Percentiles rank a stretch among this genome's conserved stretches.
These are phyloP conservation scores for Arabidopsis suecica DNA, from an alignment of 345 rosid species.

Conservation along the genomic window DNA sequence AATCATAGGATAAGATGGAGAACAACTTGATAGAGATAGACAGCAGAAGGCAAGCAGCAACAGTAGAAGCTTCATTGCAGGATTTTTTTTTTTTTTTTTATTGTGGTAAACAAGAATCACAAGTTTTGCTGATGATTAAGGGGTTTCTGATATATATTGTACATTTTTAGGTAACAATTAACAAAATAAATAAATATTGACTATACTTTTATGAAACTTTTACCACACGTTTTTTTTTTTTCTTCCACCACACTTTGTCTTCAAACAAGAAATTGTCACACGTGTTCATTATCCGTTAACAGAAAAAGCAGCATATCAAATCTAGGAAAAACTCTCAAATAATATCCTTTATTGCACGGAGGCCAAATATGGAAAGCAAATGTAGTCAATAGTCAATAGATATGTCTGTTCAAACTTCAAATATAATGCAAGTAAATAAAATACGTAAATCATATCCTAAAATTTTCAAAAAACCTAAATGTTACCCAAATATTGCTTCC, in stretches of 20 bases:
- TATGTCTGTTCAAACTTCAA: background rate
- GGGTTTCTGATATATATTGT: background rate
- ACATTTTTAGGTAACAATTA: too few species aligned
- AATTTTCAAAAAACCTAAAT: too few species aligned
- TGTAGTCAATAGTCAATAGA: background rate
- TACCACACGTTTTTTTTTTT: too few species aligned
- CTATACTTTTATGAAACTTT: too few species aligned
- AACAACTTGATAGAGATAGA: constrained; percentile 38
- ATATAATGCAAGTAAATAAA: too few species aligned
- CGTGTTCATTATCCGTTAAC: background rate
- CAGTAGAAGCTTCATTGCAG: constrained; percentile 31
- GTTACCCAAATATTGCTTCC: too few species aligned
- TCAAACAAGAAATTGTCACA: too few species aligned
- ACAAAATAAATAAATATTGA: too few species aligned
- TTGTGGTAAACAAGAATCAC: background rate
- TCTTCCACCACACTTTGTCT: too few species aligned
- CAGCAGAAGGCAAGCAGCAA: constrained; percentile 31
- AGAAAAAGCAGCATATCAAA: background rate
- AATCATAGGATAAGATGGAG: constrained; percentile 21
- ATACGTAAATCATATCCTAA: too few species aligned
- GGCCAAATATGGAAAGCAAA: background rate
- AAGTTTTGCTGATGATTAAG: constrained; percentile 3
- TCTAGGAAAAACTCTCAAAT: background rate
- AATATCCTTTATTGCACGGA: background rate
- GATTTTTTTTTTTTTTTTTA: background rate